phyloP scores from a whole-genome alignment of 768 basidiomycete genomes.

The Amanita jacksonii region DNA sequence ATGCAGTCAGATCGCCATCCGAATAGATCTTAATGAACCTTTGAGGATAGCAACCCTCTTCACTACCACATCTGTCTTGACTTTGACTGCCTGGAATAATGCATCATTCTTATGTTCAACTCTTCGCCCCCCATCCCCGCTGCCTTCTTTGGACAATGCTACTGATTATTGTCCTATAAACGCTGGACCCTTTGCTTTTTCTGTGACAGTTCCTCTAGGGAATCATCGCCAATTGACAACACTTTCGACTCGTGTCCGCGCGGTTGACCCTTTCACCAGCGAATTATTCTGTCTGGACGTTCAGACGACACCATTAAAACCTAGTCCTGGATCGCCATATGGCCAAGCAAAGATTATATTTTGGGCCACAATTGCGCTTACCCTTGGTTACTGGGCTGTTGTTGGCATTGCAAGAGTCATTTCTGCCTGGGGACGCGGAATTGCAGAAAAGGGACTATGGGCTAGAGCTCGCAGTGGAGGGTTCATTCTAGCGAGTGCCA shows the following conservation, averaged over 20 bases:
- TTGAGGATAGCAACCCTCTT: slow-evolving; percentile 90
- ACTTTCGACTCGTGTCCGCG: slow-evolving; percentile 72
- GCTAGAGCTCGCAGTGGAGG: slow-evolving; percentile 72
- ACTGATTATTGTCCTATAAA: slow-evolving; percentile 66
- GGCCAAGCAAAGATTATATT: slow-evolving; percentile 60
- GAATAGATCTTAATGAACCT: too few relatives aligned
- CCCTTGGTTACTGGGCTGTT: slow-evolving; percentile 75
- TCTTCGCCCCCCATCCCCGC: slow-evolving; percentile 70
- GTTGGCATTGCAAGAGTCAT: slow-evolving; percentile 71
- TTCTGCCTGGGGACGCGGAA: slow-evolving; percentile 78
- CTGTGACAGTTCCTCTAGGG: slow-evolving; percentile 60
- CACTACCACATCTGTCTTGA: slow-evolving; percentile 71
- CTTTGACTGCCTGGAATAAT: slow-evolving; percentile 62
- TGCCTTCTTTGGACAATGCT: slow-evolving; percentile 34
- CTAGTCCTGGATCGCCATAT: slow-evolving; percentile 48
- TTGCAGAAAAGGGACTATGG: slow-evolving; percentile 53
- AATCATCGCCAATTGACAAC: slow-evolving; percentile 69
- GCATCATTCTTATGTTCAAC: slow-evolving; percentile 68
- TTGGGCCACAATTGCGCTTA: slow-evolving; percentile 65
- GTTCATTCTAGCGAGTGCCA: slow-evolving; percentile 84
- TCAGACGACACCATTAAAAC: slow-evolving; percentile 64
- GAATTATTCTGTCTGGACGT: slow-evolving; percentile 82
- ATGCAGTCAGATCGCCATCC: too few relatives aligned
- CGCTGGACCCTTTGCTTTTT: slow-evolving; percentile 75
- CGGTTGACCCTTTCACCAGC: slow-evolving; percentile 77